These are phyloP conservation scores for Xerocomellus chrysenteron DNA, from an alignment of 768 basidiomycete genomes.

Conservation along the genomic window DNA sequence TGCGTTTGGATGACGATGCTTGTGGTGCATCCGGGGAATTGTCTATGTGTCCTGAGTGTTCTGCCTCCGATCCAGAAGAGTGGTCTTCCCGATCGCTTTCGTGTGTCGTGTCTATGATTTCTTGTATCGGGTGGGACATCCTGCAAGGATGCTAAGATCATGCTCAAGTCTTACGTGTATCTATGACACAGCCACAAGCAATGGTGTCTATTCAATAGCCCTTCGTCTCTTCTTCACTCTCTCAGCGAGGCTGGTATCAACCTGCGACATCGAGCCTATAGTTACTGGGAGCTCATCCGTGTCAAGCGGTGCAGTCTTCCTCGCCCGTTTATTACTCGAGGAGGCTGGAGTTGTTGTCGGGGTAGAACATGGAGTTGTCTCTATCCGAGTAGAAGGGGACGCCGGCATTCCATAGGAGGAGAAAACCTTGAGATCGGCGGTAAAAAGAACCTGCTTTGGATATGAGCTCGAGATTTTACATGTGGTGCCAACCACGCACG, in stretches of 20 bases:
- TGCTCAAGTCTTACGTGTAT: background rate
- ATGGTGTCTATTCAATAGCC: background rate
- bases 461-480: background rate
- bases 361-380: slow-evolving; percentile 20
- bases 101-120: slow-evolving; percentile 40
- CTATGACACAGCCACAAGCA: slow-evolving; percentile 19
- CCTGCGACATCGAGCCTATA: background rate
- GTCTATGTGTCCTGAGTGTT: slow-evolving; percentile 17
- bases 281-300: slow-evolving; percentile 12
- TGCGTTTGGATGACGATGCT: slow-evolving; percentile 53
- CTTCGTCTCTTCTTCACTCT: slow-evolving; percentile 44
- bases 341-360: slow-evolving; percentile 32
- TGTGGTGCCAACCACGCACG: slow-evolving; percentile 39
- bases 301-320: slow-evolving; percentile 8
- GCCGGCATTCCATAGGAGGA: slow-evolving; percentile 52
- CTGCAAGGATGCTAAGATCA: background rate
- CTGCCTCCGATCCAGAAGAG: slow-evolving; percentile 33
- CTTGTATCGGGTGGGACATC: slow-evolving; percentile 38
- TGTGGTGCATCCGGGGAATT: slow-evolving; percentile 18
- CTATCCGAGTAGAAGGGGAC: slow-evolving; percentile 11
- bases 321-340: slow-evolving; percentile 36
- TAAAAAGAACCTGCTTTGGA: slow-evolving; percentile 60
- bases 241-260: slow-evolving; percentile 35
- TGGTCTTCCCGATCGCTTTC: slow-evolving; percentile 37
- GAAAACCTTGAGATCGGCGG: slow-evolving; percentile 70